Percentiles rank a stretch among this genome's conserved stretches.
Conservation (phyloP, 331 rosid genomes). For the Pyrus hybrid region DNA sequence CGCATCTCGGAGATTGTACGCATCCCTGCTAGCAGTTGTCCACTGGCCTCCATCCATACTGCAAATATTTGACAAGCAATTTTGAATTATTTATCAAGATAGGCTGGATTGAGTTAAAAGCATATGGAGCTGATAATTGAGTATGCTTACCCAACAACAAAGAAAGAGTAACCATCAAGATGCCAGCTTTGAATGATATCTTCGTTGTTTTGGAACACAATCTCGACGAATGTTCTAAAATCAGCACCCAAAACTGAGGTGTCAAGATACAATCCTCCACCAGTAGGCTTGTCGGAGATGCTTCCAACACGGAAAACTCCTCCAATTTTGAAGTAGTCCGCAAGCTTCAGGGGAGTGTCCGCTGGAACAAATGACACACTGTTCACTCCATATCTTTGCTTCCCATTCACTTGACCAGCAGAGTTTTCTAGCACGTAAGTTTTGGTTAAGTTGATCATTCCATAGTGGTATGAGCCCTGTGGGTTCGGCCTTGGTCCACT, state of each 20-base stretch:
- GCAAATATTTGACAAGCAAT: background rate
- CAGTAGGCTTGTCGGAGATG: slow-evolving; percentile 66
- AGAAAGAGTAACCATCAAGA: slow-evolving; percentile 90
- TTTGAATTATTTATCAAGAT: background rate
- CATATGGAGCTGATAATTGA: background rate
- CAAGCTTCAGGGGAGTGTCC: slow-evolving; percentile 91
- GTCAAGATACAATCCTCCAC: slow-evolving; percentile 86
- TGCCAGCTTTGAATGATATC: slow-evolving; percentile 78
- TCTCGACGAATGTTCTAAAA: slow-evolving; percentile 66
- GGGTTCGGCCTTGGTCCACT: slow-evolving; percentile 99
- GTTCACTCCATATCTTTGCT: slow-evolving; percentile 87
- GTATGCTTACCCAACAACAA: slow-evolving; percentile 79
- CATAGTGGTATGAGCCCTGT: slow-evolving; percentile 96
- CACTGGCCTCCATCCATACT: slow-evolving; percentile 99
- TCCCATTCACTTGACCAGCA: slow-evolving; percentile 69
- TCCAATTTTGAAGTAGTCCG: slow-evolving; percentile 74
- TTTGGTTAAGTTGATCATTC: slow-evolving; percentile 57
- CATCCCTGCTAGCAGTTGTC: slow-evolving; percentile 54
- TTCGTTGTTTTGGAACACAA: slow-evolving; percentile 89
- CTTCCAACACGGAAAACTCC: slow-evolving; percentile 85
- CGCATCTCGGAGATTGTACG: slow-evolving; percentile 87
- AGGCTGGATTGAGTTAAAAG: background rate
- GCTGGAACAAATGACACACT: slow-evolving; percentile 73
- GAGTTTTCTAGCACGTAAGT: slow-evolving; percentile 59
- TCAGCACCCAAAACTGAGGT: slow-evolving; percentile 84